Conservation (phyloP, 2,329 filamentous ascomycete species). For the Exophiala mesophila region DNA sequence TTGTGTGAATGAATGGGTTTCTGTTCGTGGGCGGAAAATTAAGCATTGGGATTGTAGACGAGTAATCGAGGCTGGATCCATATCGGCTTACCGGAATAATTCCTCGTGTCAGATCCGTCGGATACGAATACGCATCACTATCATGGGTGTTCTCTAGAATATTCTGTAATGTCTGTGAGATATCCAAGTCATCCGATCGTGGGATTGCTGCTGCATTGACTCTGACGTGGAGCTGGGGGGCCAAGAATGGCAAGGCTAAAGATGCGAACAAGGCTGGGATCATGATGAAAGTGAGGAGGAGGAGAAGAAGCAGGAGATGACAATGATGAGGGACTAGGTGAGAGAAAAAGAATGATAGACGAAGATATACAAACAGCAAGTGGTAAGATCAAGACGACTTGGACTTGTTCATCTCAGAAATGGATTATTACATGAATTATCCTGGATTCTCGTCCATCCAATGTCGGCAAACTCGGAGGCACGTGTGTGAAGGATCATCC, state of each 20-base stretch:
- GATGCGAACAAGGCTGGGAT: slow-evolving; percentile 9
- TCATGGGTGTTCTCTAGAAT: slow-evolving; percentile 25
- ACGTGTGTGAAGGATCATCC: too few relatives aligned
- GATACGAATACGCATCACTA: slow-evolving; percentile 28
- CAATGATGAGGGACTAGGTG: too few relatives aligned
- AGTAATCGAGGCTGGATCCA: neutral
- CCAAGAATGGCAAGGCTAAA: slow-evolving; percentile 11
- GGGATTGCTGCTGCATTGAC: slow-evolving; percentile 14
- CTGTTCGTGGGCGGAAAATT: slow-evolving; percentile 1
- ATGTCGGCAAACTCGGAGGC: too few relatives aligned
- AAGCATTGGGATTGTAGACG: slow-evolving; percentile 10
- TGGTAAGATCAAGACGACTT: too few relatives aligned
- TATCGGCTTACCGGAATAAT: slow-evolving; percentile 31
- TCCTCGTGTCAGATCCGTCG: slow-evolving; percentile 35
- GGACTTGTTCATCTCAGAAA: too few relatives aligned
- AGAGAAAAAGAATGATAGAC: too few relatives aligned
- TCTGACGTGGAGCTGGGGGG: too few relatives aligned
- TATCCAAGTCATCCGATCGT: slow-evolving; percentile 14
- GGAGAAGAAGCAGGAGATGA: too few relatives aligned
- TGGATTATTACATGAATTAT: too few relatives aligned
- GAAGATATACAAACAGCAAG: too few relatives aligned
- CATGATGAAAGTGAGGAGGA: too few relatives aligned
- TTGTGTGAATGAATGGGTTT: slow-evolving; percentile 39
- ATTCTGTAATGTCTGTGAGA: slow-evolving; percentile 21
- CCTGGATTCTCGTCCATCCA: too few relatives aligned